Evolutionary conservation across 2,329 filamentous ascomycete genomes (phyloP), one percentile per base, ranked within the genome.

Genomic region (Acrocalymma vagum): DNA sequence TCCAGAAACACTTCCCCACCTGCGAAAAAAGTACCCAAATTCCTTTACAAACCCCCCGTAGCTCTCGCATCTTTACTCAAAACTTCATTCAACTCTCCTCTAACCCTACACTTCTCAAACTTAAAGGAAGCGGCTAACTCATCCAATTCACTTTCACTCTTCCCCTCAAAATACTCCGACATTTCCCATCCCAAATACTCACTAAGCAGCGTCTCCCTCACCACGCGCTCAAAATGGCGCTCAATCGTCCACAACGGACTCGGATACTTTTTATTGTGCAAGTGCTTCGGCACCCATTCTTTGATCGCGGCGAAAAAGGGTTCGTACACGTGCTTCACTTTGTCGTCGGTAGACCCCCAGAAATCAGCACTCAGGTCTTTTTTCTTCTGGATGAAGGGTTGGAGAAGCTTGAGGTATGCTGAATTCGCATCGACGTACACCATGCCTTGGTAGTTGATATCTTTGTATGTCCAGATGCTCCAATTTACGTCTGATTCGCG

Each of bases 381-480:
- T 42, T 54, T 54, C 26, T 54, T 54, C 6, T 28, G 22, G 15
- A 54, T 22, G 23, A 54, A 54, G 2, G 48, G 45, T 8, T 13
- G 29, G 14, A 54, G 18, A 11, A 54, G 42, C 13, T 38, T 34
- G 37, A 42, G 39, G 20, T 49, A 51, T 10, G 45, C 21, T 2
- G 48, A 36, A 10, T 42, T 34, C 6, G 45, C 42, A 15, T 42
- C 24, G 18, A 36, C 17, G 23, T 49, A 49, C 7, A 51, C 45
- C 51, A 52, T 49, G 11, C 51, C 51, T 27, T 49, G 44, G 15
- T 49, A 49, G 11, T 29, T 29, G 15, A 54, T 49, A 21, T 54
- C 51, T 18, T 54, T 54, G 37, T 54, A 54, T 6, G 31, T 20
- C 51, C 51, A 54, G 23, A 54, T 51, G 10, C 32, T 42, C 51